Evolutionary conservation across 2,329 filamentous ascomycete genomes (phyloP).

Genomic region (Salinomyces thailandicus): DNA sequence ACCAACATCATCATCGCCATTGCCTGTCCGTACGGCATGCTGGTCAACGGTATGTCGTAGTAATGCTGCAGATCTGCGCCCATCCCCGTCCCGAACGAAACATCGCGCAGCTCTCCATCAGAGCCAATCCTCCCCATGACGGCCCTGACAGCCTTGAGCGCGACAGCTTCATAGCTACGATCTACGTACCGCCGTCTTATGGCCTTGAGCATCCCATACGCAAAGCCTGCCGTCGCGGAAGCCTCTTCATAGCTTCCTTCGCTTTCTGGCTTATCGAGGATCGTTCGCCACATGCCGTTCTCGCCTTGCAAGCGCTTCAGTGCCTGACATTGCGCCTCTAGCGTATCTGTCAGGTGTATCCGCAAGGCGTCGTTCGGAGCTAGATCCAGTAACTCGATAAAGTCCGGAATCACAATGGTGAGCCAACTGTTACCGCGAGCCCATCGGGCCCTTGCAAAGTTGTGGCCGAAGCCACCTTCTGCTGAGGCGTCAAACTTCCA

Average conservation of each 20-base stretch:
- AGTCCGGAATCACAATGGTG: slow-evolving; percentile 74
- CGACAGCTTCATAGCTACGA: slow-evolving; percentile 51
- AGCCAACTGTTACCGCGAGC: slow-evolving; percentile 61
- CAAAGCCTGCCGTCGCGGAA: slow-evolving; percentile 70
- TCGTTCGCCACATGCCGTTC: slow-evolving; percentile 62
- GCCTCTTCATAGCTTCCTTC: slow-evolving; percentile 67
- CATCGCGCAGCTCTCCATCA: slow-evolving; percentile 60
- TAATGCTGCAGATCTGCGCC: slow-evolving; percentile 64
- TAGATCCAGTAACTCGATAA: slow-evolving; percentile 61
- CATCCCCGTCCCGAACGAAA: slow-evolving; percentile 72
- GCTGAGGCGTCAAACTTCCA: slow-evolving; percentile 61
- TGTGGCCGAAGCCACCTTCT: slow-evolving; percentile 43
- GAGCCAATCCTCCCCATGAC: slow-evolving; percentile 56
- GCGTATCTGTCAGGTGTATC: slow-evolving; percentile 48
- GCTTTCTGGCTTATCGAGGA: slow-evolving; percentile 55
- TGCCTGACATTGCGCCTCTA: slow-evolving; percentile 59
- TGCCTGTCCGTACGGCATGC: slow-evolving; percentile 76
- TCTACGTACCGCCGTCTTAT: slow-evolving; percentile 62
- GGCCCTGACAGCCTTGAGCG: slow-evolving; percentile 55
- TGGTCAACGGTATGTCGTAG: slow-evolving; percentile 63
- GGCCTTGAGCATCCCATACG: slow-evolving; percentile 67
- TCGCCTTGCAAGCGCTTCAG: slow-evolving; percentile 48
- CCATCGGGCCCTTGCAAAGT: slow-evolving; percentile 47
- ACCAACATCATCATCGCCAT: slow-evolving; percentile 77
- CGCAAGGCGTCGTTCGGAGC: slow-evolving; percentile 50